phyloP scores from a whole-genome alignment of 352 stramenopile genomes.

The Phytophthora litchii region DNA sequence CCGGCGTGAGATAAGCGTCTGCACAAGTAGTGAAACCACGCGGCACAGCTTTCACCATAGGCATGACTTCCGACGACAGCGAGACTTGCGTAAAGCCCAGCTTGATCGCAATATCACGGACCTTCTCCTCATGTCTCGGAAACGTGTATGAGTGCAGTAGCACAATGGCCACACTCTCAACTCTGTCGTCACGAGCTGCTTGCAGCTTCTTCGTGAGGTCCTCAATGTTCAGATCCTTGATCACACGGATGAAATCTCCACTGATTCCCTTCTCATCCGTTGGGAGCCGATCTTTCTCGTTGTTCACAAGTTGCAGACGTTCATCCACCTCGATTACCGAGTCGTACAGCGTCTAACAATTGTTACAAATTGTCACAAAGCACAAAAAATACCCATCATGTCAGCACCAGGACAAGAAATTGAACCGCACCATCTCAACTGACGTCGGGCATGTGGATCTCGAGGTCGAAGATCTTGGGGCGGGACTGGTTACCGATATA shows the following conservation, averaged over 20 bases:
- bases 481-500: slow-evolving; percentile 99
- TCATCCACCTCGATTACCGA: slow-evolving; percentile 97
- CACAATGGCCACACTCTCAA: slow-evolving; percentile 95
- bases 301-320: slow-evolving; percentile 92
- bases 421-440: slow-evolving; percentile 11
- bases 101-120: slow-evolving; percentile 88
- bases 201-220: slow-evolving; percentile 87
- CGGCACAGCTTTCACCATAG: slow-evolving; percentile 98
- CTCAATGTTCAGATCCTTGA: slow-evolving; percentile 80
- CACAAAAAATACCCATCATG: slow-evolving; percentile 4
- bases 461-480: slow-evolving; percentile 97
- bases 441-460: slow-evolving; percentile 92
- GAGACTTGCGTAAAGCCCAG: slow-evolving; percentile 96
- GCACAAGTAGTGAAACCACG: slow-evolving; percentile 97
- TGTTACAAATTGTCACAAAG: neutral
- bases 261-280: slow-evolving; percentile 85
- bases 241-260: slow-evolving; percentile 89
- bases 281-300: slow-evolving; percentile 56
- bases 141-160: slow-evolving; percentile 97
- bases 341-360: slow-evolving; percentile 94
- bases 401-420: slow-evolving; percentile 4
- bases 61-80: slow-evolving; percentile 94
- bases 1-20: slow-evolving; percentile 98
- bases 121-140: slow-evolving; percentile 91
- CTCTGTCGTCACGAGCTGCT: slow-evolving; percentile 77